Evolutionary conservation across 108 stramenopile species (phyloP).

Genomic region (Fistulifera pelliculosa): DNA sequence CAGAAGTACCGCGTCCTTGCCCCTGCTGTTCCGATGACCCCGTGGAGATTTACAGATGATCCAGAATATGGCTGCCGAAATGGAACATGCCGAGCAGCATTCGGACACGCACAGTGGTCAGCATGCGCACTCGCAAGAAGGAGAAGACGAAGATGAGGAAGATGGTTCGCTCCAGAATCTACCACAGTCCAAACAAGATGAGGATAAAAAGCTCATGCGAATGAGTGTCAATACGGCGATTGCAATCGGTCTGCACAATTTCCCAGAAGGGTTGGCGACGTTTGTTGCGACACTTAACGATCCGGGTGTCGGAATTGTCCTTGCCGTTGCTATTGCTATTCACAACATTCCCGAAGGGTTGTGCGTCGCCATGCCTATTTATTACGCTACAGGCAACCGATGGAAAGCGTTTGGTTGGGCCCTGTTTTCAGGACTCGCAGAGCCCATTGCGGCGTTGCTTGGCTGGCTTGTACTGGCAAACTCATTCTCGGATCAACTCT

Average conservation of each 20-base stretch:
- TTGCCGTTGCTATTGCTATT: conserved; percentile 45
- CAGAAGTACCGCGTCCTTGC: not conserved
- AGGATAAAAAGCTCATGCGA: conserved; percentile 22
- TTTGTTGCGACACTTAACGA: conserved; percentile 56
- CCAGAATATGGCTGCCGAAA: conserved; percentile 12
- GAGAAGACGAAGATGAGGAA: conserved; percentile 1
- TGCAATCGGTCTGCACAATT: conserved; percentile 78
- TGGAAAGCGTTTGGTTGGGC: conserved; percentile 79
- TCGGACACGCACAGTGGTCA: conserved; percentile 2
- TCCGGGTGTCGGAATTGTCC: conserved; percentile 47
- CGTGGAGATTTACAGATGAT: conserved; percentile 9
- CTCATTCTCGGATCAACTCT: conserved; percentile 37
- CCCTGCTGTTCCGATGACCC: conserved; percentile 19
- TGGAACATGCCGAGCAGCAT: not conserved
- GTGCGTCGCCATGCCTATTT: conserved; percentile 85
- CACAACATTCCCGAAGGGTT: conserved; percentile 83
- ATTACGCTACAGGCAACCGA: conserved; percentile 83
- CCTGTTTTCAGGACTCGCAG: conserved; percentile 54
- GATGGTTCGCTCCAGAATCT: not conserved
- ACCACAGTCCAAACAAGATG: not conserved
- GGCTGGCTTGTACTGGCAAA: conserved; percentile 66
- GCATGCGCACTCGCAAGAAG: conserved; percentile 1
- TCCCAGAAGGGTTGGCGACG: conserved; percentile 82
- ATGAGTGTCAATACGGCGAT: conserved; percentile 60
- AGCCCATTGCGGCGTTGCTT: conserved; percentile 67